Evolutionary conservation across 2,329 filamentous ascomycete genomes (phyloP).

Genomic region (Diaporthe velutina): DNA sequence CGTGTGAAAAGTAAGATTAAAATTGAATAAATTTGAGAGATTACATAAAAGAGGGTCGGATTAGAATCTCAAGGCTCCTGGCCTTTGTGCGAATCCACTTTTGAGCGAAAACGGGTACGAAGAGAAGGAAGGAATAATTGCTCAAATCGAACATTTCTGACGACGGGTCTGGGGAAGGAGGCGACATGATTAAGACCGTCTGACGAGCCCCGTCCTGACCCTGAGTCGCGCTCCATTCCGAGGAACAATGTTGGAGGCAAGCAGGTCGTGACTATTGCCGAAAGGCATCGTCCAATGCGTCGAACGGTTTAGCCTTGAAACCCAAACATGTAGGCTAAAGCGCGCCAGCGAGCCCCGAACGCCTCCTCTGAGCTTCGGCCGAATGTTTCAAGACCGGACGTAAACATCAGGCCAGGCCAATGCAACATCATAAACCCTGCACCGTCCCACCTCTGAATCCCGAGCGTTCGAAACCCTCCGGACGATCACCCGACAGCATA

Average conservation of each 20-base stretch:
- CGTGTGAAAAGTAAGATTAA: background rate
- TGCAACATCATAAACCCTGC: background rate
- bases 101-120: slow-evolving; percentile 4
- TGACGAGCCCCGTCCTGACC: background rate
- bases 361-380: slow-evolving; percentile 23
- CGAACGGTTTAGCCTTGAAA: slow-evolving; percentile 16
- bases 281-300: background rate
- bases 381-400: slow-evolving; percentile 28
- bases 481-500: slow-evolving; percentile 26
- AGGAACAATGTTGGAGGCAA: background rate
- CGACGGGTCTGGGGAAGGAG: slow-evolving; percentile 1
- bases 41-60: slow-evolving; percentile 17
- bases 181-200: background rate
- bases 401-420: slow-evolving; percentile 21
- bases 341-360: background rate
- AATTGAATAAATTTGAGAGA: background rate
- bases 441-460: slow-evolving; percentile 14
- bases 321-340: slow-evolving; percentile 21
- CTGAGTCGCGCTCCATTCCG: background rate
- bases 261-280: slow-evolving; percentile 5
- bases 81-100: slow-evolving; percentile 14
- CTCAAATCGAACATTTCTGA: background rate
- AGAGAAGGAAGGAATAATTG: slow-evolving; percentile 24
- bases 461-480: background rate
- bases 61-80: slow-evolving; percentile 12